These are phyloP conservation scores for Emiliania huxleyi DNA, from an alignment of 78 protist genomes.

Conservation along the genomic window DNA sequence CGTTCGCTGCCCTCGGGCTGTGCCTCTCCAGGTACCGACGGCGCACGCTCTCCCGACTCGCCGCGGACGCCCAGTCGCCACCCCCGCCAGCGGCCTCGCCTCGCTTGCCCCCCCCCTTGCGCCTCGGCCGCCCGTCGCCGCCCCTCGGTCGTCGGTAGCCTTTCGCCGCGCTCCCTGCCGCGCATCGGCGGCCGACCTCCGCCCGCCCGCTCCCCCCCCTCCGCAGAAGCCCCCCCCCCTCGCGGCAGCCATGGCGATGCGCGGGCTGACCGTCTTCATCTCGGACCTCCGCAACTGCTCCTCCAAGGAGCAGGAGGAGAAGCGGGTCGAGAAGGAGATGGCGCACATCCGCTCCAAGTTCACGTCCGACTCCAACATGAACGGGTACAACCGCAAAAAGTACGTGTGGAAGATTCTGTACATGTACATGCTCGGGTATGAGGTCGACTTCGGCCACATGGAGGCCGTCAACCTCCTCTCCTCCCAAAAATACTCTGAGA, in stretches of 20 bases:
- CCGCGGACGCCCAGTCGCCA: too few relatives aligned
- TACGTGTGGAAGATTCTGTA: conserved; percentile 96
- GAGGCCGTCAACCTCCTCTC: conserved; percentile 93
- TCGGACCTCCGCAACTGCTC: conserved; percentile 73
- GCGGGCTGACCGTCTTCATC: conserved; percentile 74
- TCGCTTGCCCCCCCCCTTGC: too few relatives aligned
- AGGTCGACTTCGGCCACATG: conserved; percentile 97
- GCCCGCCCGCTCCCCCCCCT: too few relatives aligned
- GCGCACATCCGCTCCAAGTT: conserved; percentile 77
- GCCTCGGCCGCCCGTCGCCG: too few relatives aligned
- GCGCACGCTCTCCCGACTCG: too few relatives aligned
- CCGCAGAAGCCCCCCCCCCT: too few relatives aligned
- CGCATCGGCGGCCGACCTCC: too few relatives aligned
- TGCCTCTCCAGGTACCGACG: too few relatives aligned
- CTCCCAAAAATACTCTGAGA: conserved; percentile 82
- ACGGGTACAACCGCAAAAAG: conserved; percentile 85
- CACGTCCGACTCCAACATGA: conserved; percentile 46
- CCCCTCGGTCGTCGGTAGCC: too few relatives aligned
- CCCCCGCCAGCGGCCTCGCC: too few relatives aligned
- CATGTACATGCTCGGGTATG: conserved; percentile 95
- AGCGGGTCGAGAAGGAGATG: conserved; percentile 81
- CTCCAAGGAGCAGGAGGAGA: conserved; percentile 76
- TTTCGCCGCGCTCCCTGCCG: too few relatives aligned
- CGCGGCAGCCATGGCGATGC: conserved; percentile 69
- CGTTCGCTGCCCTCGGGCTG: too few relatives aligned